phyloP scores from a whole-genome alignment of 306 rosid species.

The Gynostemma pentaphyllum region DNA sequence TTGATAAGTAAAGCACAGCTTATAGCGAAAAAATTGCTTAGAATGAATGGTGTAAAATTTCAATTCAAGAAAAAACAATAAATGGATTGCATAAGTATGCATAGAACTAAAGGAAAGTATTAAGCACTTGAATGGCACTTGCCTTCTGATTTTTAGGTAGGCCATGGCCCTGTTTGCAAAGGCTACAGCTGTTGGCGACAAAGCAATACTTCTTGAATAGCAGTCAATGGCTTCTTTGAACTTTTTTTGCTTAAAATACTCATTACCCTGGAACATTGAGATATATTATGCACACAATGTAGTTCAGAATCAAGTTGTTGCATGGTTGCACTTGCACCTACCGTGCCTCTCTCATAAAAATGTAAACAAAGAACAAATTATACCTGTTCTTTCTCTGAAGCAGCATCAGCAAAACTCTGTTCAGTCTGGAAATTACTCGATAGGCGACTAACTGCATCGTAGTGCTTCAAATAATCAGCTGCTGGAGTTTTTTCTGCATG shows the following conservation, averaged over 20 bases:
- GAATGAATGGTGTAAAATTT: not conserved
- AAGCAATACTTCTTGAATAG: constrained; percentile 88
- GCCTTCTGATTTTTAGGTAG: constrained; percentile 71
- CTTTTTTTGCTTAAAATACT: constrained; percentile 83
- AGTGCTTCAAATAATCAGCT: constrained; percentile 30
- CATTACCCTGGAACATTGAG: constrained; percentile 62
- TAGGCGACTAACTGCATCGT: constrained; percentile 25
- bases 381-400: constrained; percentile 87
- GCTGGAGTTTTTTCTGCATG: constrained; percentile 24
- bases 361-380: not conserved
- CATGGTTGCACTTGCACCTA: not conserved
- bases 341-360: not conserved
- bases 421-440: constrained; percentile 39
- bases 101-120: not conserved
- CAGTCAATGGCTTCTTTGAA: constrained; percentile 84
- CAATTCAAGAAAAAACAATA: not conserved
- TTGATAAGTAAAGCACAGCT: not conserved
- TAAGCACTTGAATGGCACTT: constrained; percentile 12
- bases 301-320: not conserved
- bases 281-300: not conserved
- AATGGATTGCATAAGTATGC: not conserved
- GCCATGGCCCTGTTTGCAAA: constrained; percentile 96
- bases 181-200: constrained; percentile 88
- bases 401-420: constrained; percentile 59
- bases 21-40: not conserved